Percentiles rank a stretch among this genome's conserved stretches.
Conservation (phyloP, 164 flowering plant genomes). For the Magnolia officinalis region DNA sequence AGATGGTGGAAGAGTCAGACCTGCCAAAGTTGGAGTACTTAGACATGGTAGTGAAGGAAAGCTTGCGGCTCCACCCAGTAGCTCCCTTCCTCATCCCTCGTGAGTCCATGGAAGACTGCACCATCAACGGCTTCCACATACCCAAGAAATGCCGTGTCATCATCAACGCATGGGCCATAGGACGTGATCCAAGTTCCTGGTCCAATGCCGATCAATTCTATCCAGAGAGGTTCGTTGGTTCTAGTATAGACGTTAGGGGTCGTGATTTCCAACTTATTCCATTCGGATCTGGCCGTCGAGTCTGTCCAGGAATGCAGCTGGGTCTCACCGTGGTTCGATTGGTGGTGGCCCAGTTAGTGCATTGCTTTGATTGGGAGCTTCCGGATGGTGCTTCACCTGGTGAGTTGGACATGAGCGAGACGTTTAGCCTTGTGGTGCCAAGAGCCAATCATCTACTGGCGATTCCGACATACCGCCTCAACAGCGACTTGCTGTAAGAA, state of each 20-base stretch:
- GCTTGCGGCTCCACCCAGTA: constrained; percentile 16
- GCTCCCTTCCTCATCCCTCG: constrained; percentile 16
- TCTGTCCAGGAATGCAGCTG: constrained; percentile 12
- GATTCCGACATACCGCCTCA: constrained; percentile 12
- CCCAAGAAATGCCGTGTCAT: neutral
- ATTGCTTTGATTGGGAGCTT: constrained; percentile 21
- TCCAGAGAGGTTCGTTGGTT: neutral
- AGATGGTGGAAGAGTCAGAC: constrained; percentile 19
- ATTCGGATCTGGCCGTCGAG: constrained; percentile 12
- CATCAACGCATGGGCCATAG: neutral
- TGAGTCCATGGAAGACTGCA: constrained; percentile 2
- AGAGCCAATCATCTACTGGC: constrained; percentile 12
- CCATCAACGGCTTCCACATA: neutral
- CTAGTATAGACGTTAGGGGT: constrained; percentile 6
- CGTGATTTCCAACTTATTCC: constrained; percentile 2
- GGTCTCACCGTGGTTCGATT: constrained; percentile 11
- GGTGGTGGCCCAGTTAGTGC: constrained; percentile 13
- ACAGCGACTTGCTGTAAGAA: too few relatives aligned
- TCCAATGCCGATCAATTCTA: neutral
- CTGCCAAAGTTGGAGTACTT: constrained; percentile 8
- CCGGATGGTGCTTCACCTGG: constrained; percentile 12
- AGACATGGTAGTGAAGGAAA: constrained; percentile 19
- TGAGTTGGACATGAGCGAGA: constrained; percentile 14
- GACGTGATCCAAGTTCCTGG: neutral
- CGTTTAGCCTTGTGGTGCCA: constrained; percentile 1